phyloP scores from a whole-genome alignment of 148 eudicot genomes.

The Rhododendron henanense region DNA sequence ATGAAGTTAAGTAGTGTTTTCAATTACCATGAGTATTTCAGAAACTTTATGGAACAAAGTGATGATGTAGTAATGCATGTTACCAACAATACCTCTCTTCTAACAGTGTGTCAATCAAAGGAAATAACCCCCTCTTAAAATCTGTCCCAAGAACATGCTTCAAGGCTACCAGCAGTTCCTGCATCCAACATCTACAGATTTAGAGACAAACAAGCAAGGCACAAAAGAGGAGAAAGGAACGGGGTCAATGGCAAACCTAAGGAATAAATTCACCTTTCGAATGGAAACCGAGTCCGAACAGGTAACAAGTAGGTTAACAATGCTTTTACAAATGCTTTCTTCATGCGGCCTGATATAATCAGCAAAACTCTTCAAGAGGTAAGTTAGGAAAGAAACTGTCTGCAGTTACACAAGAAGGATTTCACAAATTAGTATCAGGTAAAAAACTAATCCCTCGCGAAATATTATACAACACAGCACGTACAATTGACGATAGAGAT shows the following conservation, averaged over 20 bases:
- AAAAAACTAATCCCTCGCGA: not conserved
- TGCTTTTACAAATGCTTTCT: constrained; percentile 97
- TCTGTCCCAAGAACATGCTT: constrained; percentile 97
- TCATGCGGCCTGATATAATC: constrained; percentile 92
- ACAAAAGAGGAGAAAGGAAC: not conserved
- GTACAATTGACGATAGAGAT: not conserved
- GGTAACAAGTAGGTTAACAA: constrained; percentile 92
- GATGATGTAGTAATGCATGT: not conserved
- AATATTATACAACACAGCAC: not conserved
- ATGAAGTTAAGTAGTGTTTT: not conserved
- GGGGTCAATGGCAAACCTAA: not conserved
- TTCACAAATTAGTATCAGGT: not conserved
- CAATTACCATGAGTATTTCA: not conserved
- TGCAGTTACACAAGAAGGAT: constrained; percentile 35
- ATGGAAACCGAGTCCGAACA: constrained; percentile 98
- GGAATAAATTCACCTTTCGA: constrained; percentile 52
- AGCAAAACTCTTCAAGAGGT: constrained; percentile 89
- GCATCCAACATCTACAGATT: constrained; percentile 17
- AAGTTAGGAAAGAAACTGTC: constrained; percentile 96
- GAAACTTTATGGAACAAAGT: not conserved
- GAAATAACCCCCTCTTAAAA: constrained; percentile 92
- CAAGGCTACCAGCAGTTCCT: constrained; percentile 89
- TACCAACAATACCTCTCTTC: constrained; percentile 72
- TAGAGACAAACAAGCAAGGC: constrained; percentile 5
- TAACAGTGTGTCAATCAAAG: constrained; percentile 85